These are phyloP conservation scores for Arthrobotrys megalospora DNA, from an alignment of 2,329 filamentous ascomycete genomes.

Conservation along the genomic window DNA sequence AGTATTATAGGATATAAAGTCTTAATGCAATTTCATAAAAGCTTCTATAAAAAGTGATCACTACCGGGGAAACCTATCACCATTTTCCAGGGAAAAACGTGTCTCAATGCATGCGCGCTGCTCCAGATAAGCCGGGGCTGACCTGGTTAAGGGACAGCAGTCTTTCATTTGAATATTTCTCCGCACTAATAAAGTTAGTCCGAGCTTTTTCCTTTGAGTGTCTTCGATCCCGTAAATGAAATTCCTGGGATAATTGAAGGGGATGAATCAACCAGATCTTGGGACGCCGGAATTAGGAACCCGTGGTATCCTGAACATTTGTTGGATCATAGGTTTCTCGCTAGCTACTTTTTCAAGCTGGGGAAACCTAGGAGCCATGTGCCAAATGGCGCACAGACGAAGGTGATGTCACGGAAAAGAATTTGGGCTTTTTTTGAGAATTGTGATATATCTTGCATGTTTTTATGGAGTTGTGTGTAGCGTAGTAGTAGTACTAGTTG, in stretches of 20 bases:
- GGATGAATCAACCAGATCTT: constrained; percentile 18
- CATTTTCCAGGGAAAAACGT: constrained; percentile 12
- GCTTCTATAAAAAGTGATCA: constrained; percentile 36
- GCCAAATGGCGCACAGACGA: constrained; percentile 26
- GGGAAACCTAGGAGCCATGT: constrained; percentile 2
- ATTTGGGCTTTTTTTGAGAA: constrained; percentile 2
- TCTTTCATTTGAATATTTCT: constrained; percentile 28
- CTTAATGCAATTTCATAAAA: constrained; percentile 39
- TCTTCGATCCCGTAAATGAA: constrained; percentile 15
- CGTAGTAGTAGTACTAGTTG: constrained; percentile 28
- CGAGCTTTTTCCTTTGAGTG: constrained; percentile 5
- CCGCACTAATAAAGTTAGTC: constrained; percentile 6
- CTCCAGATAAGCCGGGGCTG: constrained; percentile 17
- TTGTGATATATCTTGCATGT: constrained; percentile 20
- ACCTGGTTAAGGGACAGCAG: not conserved
- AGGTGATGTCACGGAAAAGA: constrained; percentile 27
- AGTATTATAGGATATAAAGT: constrained; percentile 9
- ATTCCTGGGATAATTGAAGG: constrained; percentile 9
- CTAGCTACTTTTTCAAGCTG: not conserved
- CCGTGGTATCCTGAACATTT: constrained; percentile 18
- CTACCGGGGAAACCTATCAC: not conserved
- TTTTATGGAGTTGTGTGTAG: constrained; percentile 18
- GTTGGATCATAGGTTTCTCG: constrained; percentile 2
- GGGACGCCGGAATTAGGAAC: constrained; percentile 31
- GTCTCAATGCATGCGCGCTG: constrained; percentile 21